A percentile compares a stretch with the other conserved stretches of the same genome.
Evolutionary conservation across 2,329 filamentous ascomycete genomes (phyloP).

Genomic region (Dactylellina haptotyla): DNA sequence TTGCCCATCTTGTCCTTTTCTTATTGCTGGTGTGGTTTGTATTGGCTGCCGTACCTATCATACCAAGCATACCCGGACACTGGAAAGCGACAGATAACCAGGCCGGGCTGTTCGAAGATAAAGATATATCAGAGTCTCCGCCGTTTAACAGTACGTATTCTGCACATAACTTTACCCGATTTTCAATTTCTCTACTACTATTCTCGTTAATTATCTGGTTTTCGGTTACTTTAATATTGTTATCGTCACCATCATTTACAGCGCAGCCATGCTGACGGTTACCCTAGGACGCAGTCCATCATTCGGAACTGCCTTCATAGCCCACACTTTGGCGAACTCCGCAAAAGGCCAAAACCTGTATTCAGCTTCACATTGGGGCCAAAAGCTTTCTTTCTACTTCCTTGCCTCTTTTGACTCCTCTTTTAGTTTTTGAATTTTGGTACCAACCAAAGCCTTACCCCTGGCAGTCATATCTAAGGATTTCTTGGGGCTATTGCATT

Average conservation of each 20-base stretch:
- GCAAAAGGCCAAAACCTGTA: conserved; percentile 32
- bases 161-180: not conserved
- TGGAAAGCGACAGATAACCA: conserved; percentile 3
- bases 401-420: conserved; percentile 23
- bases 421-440: conserved; percentile 18
- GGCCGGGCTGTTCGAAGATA: conserved; percentile 21
- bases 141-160: conserved; percentile 21
- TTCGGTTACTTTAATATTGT: conserved; percentile 18
- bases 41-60: conserved; percentile 2
- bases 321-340: conserved; percentile 49
- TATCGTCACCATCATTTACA: conserved; percentile 2
- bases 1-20: conserved; percentile 24
- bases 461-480: conserved; percentile 29
- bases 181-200: conserved; percentile 13
- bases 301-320: conserved; percentile 44
- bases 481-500: conserved; percentile 39
- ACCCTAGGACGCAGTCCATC: conserved; percentile 42
- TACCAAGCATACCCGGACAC: conserved; percentile 24
- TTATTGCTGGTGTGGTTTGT: conserved; percentile 5
- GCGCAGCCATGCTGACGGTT: conserved; percentile 49
- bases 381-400: conserved; percentile 19
- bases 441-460: conserved; percentile 13
- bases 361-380: conserved; percentile 32
- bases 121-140: conserved; percentile 39
- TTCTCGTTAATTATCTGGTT: conserved; percentile 16